These are phyloP conservation scores for Vaucheria bursata DNA, from an alignment of 352 stramenopile species.

Conservation along the genomic window DNA sequence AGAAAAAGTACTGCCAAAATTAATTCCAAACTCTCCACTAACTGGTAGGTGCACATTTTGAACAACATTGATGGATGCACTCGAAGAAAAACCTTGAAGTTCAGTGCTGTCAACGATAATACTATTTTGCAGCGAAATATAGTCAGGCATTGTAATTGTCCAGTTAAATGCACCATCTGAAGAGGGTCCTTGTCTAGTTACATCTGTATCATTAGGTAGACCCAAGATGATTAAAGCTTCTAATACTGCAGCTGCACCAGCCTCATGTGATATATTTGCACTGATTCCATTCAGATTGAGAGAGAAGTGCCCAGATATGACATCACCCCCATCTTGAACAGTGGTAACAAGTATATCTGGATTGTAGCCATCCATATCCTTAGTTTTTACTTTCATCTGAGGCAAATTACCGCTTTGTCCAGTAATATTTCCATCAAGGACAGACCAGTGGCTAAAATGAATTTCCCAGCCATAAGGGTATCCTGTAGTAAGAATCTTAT, in stretches of 20 bases:
- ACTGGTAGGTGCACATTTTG: slow-evolving; percentile 8
- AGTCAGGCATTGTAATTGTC: slow-evolving; percentile 33
- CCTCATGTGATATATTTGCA: slow-evolving; percentile 6
- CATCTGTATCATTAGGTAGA: slow-evolving; percentile 9
- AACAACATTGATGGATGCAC: slow-evolving; percentile 14
- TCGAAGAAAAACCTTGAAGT: slow-evolving; percentile 8
- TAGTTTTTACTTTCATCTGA: slow-evolving; percentile 48
- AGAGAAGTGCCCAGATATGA: slow-evolving; percentile 53
- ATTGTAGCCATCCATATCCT: slow-evolving; percentile 52
- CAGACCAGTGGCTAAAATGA: slow-evolving; percentile 36
- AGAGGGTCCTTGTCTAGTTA: slow-evolving; percentile 19
- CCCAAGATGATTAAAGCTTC: slow-evolving; percentile 22
- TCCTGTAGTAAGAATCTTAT: slow-evolving; percentile 21
- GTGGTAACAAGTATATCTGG: slow-evolving; percentile 50
- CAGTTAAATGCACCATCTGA: slow-evolving; percentile 27
- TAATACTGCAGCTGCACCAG: slow-evolving; percentile 6
- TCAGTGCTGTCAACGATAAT: slow-evolving; percentile 16
- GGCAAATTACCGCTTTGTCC: slow-evolving; percentile 56
- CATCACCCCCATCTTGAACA: slow-evolving; percentile 49
- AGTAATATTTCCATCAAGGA: slow-evolving; percentile 21
- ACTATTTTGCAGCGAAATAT: neutral
- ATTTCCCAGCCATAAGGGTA: slow-evolving; percentile 32
- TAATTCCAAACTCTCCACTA: slow-evolving; percentile 26
- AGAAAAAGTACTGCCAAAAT: slow-evolving; percentile 6
- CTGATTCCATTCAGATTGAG: slow-evolving; percentile 25